Conservation (phyloP, 2,329 filamentous ascomycete species). For the Penicillium paneum region DNA sequence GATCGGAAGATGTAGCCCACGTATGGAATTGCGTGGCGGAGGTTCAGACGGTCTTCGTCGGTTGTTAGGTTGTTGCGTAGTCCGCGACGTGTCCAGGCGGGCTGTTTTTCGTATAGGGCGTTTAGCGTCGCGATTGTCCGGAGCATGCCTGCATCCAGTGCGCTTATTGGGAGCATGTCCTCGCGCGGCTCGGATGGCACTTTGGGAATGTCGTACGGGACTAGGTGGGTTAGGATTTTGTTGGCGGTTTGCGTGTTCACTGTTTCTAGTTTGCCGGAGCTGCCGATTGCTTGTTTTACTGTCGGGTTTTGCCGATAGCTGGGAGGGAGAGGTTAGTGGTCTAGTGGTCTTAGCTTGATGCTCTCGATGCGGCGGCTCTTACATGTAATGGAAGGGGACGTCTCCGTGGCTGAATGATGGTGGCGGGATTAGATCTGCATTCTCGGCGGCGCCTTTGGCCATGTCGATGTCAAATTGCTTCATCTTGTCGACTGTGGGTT, state of each 20-base stretch:
- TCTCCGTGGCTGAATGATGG: constrained; percentile 72
- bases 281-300: constrained; percentile 61
- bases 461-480: constrained; percentile 66
- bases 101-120: constrained; percentile 66
- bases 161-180: constrained; percentile 51
- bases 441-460: constrained; percentile 55
- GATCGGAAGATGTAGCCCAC: constrained; percentile 89
- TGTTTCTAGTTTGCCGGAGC: constrained; percentile 58
- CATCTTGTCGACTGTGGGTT: constrained; percentile 51
- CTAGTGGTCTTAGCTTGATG: background rate
- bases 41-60: constrained; percentile 50
- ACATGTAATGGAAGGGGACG: constrained; percentile 65
- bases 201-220: constrained; percentile 59
- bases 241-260: constrained; percentile 55
- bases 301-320: constrained; percentile 84
- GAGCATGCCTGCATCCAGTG: constrained; percentile 57
- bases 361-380: constrained; percentile 12
- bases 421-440: constrained; percentile 73
- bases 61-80: constrained; percentile 67
- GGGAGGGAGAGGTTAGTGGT: constrained; percentile 21
- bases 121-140: constrained; percentile 63
- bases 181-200: constrained; percentile 62
- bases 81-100: constrained; percentile 82
- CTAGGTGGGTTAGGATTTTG: constrained; percentile 59
- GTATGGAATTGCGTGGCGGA: constrained; percentile 77